Evolutionary conservation across 208 protist species (phyloP).

Genomic region (Herpetomonas samuelpessoai): DNA sequence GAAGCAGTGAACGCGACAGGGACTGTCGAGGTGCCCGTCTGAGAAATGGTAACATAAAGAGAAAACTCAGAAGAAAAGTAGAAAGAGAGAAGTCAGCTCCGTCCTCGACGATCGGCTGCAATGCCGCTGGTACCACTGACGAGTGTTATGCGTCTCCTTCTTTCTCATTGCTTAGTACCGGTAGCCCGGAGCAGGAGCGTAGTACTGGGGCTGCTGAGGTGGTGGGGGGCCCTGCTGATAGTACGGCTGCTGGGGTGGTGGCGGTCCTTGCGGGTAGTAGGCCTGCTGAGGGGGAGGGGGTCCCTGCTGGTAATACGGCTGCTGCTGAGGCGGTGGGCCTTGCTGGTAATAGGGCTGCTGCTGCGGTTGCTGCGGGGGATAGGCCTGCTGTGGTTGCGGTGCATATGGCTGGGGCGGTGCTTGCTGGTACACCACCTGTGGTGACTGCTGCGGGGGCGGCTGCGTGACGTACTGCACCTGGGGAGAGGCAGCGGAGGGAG

Average conservation of each 20-base stretch:
- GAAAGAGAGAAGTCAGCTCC: no score
- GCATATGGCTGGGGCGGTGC: constrained; percentile 3
- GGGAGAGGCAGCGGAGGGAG: constrained; percentile 1
- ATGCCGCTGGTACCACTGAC: no score
- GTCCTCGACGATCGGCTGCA: no score
- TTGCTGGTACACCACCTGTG: constrained; percentile 15
- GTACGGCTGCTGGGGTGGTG: background rate
- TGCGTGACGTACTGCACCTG: background rate
- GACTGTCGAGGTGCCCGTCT: no score
- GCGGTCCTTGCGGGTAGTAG: constrained; percentile 1
- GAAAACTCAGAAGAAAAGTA: no score
- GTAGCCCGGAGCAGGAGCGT: constrained; percentile 12
- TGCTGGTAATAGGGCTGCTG: background rate
- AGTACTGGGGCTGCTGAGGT: constrained; percentile 7
- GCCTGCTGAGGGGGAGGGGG: constrained; percentile 7
- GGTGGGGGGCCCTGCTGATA: constrained; percentile 4
- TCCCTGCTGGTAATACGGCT: constrained; percentile 6
- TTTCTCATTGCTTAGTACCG: no score
- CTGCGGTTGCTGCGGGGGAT: constrained; percentile 2
- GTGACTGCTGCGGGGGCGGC: constrained; percentile 6
- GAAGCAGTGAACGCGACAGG: no score
- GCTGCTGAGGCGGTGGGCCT: background rate
- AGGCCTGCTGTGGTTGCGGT: constrained; percentile 13
- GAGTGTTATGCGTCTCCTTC: no score
- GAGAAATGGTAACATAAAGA: no score